Evolutionary conservation across 2,329 filamentous ascomycete genomes (phyloP).

Genomic region (Albifimbria verrucaria): DNA sequence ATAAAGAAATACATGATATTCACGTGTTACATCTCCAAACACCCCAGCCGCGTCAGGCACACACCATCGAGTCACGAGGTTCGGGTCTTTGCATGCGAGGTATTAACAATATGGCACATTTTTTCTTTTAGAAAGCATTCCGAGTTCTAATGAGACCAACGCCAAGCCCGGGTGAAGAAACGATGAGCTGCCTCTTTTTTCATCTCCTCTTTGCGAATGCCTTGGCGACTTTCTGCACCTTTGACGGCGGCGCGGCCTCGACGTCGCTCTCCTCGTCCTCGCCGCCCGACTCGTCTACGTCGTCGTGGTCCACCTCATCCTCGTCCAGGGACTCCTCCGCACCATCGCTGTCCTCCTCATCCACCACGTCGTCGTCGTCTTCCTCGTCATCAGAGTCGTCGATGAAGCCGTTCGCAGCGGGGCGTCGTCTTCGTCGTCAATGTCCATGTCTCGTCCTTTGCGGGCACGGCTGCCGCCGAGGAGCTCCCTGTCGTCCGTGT

Average conservation of each 20-base stretch:
- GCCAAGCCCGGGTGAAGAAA: neutral
- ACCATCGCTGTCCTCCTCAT: conserved; percentile 43
- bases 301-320: conserved; percentile 58
- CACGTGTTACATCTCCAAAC: too few relatives aligned
- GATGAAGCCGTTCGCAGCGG: conserved; percentile 50
- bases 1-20: too few relatives aligned
- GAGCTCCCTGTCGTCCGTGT: conserved; percentile 34
- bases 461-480: conserved; percentile 31
- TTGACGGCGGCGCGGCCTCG: conserved; percentile 45
- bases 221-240: conserved; percentile 28
- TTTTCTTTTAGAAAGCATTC: neutral
- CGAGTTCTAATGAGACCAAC: conserved; percentile 1
- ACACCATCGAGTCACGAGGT: too few relatives aligned
- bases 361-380: conserved; percentile 39
- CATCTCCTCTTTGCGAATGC: conserved; percentile 18
- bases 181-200: too few relatives aligned
- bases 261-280: conserved; percentile 55
- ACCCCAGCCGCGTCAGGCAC: too few relatives aligned
- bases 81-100: too few relatives aligned
- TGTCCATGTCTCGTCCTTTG: conserved; percentile 39
- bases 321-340: conserved; percentile 51
- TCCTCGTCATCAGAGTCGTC: conserved; percentile 61
- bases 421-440: conserved; percentile 58
- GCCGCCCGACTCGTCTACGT: conserved; percentile 50
- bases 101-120: too few relatives aligned